Evolutionary conservation across 345 rosid species (phyloP).

Genomic region (Euphorbia lathyris): DNA sequence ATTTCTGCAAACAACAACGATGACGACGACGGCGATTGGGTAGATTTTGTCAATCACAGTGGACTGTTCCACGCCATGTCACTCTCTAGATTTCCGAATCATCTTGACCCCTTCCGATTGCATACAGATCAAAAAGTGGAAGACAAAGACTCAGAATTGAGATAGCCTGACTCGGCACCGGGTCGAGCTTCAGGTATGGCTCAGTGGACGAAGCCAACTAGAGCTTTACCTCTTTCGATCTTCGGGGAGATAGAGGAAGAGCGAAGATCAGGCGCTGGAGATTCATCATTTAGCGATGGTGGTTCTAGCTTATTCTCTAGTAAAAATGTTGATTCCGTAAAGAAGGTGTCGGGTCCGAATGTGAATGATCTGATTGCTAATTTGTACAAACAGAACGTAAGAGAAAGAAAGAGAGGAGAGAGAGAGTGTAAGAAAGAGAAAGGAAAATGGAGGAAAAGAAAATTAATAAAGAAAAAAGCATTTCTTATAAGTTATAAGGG

Average conservation of each 20-base stretch:
- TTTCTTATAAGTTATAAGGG: no score
- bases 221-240: conserved; percentile 80
- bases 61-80: conserved; percentile 25
- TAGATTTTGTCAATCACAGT: conserved; percentile 55
- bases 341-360: conserved; percentile 20
- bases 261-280: conserved; percentile 33
- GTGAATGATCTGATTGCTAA: conserved; percentile 43
- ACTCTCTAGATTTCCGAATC: conserved; percentile 15
- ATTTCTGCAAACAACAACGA: conserved; percentile 15
- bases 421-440: no score
- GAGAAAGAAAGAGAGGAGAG: no score
- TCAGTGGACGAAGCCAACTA: conserved; percentile 43
- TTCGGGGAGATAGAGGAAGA: conserved; percentile 58
- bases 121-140: conserved; percentile 15
- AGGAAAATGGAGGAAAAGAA: no score
- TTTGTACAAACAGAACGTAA: conserved; percentile 38
- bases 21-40: conserved; percentile 66
- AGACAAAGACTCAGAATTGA: neutral
- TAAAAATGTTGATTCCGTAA: conserved; percentile 26
- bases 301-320: conserved; percentile 24
- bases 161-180: conserved; percentile 31
- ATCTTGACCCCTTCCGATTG: conserved; percentile 15
- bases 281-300: conserved; percentile 22
- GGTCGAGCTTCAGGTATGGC: conserved; percentile 28
- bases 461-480: no score